Conservation (phyloP, 306 rosid genomes). For the Ziziphus jujuba region DNA sequence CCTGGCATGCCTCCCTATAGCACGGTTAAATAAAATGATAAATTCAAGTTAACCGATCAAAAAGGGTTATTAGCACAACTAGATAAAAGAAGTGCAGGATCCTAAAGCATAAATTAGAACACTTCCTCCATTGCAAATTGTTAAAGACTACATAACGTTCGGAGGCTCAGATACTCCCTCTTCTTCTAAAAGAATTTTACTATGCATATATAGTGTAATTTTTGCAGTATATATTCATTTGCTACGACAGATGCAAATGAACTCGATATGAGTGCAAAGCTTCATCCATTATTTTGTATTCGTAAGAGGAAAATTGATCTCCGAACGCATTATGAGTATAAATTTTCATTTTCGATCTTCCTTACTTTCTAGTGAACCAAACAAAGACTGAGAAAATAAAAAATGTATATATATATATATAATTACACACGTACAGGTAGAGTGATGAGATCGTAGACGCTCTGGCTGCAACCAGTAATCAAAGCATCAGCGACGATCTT, state of each 20-base stretch:
- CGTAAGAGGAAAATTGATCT: background rate
- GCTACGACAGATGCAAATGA: too few species aligned
- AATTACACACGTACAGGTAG: slow-evolving; percentile 57
- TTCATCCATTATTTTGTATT: background rate
- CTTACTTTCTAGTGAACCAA: background rate
- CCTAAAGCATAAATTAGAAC: background rate
- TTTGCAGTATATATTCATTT: too few species aligned
- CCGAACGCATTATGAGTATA: background rate
- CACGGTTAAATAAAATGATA: background rate
- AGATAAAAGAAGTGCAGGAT: background rate
- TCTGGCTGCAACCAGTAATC: slow-evolving; percentile 49
- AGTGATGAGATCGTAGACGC: slow-evolving; percentile 72
- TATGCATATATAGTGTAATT: too few species aligned
- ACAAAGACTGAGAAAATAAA: background rate
- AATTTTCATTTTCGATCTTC: background rate
- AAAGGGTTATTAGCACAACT: background rate
- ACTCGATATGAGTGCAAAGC: background rate
- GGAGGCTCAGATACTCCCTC: too few species aligned
- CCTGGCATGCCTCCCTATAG: slow-evolving; percentile 91
- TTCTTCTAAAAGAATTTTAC: too few species aligned
- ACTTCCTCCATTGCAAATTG: background rate
- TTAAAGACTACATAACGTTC: background rate
- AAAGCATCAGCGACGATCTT: slow-evolving; percentile 75
- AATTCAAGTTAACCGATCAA: background rate
- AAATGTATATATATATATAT: slow-evolving; percentile 11